Conservation (phyloP, 305 asterid species). For the Solanum chacoense region DNA sequence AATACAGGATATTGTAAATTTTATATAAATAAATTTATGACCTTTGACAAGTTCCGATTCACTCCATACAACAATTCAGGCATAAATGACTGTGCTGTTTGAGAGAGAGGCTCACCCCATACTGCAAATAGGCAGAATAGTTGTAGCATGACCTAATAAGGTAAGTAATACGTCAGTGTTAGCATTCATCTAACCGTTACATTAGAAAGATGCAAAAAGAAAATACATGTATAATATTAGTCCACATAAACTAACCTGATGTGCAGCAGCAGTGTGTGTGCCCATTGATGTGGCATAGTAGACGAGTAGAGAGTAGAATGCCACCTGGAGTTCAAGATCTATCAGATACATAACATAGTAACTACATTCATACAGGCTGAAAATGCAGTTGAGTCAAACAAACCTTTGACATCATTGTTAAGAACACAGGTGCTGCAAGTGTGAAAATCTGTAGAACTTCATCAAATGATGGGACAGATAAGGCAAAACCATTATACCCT, state of each 20-base stretch:
- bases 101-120: constrained; percentile 93
- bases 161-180: constrained; percentile 1
- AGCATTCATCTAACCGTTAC: neutral
- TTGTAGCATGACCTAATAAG: constrained; percentile 79
- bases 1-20: neutral
- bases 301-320: constrained; percentile 78
- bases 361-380: neutral
- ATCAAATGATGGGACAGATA: constrained; percentile 60
- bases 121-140: constrained; percentile 66
- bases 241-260: constrained; percentile 47
- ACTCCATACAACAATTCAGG: constrained; percentile 77
- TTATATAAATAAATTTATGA: constrained; percentile 10
- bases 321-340: constrained; percentile 34
- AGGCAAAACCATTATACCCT: constrained; percentile 75
- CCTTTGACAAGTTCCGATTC: constrained; percentile 68
- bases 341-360: constrained; percentile 15
- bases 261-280: constrained; percentile 70
- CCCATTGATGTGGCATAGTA: constrained; percentile 87
- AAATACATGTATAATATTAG: neutral
- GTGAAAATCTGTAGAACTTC: constrained; percentile 59
- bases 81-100: constrained; percentile 92
- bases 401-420: constrained; percentile 94
- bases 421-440: constrained; percentile 90
- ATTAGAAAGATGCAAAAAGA: neutral
- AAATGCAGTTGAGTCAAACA: constrained; percentile 12